These are phyloP conservation scores for Lachnellula suecica DNA, from an alignment of 2,329 filamentous ascomycete species.

Conservation along the genomic window DNA sequence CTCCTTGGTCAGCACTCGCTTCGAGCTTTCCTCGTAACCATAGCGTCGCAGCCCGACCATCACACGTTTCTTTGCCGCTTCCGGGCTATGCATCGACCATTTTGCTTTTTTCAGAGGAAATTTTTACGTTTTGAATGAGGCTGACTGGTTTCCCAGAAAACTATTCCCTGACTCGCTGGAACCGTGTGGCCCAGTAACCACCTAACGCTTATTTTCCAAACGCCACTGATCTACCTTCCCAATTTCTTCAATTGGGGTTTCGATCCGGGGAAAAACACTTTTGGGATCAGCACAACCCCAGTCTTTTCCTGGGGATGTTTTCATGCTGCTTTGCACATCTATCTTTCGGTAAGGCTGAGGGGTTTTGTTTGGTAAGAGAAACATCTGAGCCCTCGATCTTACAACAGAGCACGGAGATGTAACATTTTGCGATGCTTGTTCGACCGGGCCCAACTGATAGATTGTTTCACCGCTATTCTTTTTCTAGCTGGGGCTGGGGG, in stretches of 20 bases:
- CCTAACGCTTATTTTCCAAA: too few relatives aligned
- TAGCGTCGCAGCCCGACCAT: background rate
- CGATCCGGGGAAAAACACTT: background rate
- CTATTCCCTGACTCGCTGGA: slow-evolving; percentile 5
- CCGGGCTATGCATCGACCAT: slow-evolving; percentile 11
- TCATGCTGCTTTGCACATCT: too few relatives aligned
- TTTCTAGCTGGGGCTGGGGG: too few relatives aligned
- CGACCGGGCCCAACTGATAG: too few relatives aligned
- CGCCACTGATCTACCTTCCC: background rate
- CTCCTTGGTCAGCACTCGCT: background rate
- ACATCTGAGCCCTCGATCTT: too few relatives aligned
- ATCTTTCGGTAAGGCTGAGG: too few relatives aligned
- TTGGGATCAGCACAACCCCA: background rate
- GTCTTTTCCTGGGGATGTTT: too few relatives aligned
- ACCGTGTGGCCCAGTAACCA: too few relatives aligned
- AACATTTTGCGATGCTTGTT: too few relatives aligned
- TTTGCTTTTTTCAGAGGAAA: slow-evolving; percentile 21
- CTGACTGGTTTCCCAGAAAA: slow-evolving; percentile 14
- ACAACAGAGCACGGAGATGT: too few relatives aligned
- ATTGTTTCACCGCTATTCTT: too few relatives aligned
- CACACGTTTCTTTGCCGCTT: slow-evolving; percentile 9
- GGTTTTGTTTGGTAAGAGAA: too few relatives aligned
- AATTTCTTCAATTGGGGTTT: background rate
- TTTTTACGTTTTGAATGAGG: slow-evolving; percentile 24
- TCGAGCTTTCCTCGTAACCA: background rate